Evolutionary conservation across 2,329 filamentous ascomycete species (phyloP), one percentile per base, ranked within the genome.

Genomic region (Trichoderma endophyticum): DNA sequence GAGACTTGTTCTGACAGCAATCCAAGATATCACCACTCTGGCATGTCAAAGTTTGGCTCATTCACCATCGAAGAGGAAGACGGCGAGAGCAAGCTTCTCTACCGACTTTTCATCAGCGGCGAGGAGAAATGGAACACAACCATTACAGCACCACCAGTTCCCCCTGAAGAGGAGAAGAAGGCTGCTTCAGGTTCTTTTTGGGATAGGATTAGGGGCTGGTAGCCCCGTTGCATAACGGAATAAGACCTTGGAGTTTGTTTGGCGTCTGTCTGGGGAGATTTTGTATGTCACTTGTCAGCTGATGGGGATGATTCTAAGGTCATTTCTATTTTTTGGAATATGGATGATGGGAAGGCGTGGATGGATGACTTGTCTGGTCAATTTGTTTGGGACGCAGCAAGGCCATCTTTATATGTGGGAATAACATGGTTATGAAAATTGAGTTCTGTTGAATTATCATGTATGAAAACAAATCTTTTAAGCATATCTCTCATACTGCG

Each of bases 31-130:
- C 88, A 95, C 60, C 92, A 95, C 9, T 89, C 91, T 72, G 95
- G 95, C 1, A 95, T 94, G 78, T 94, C 91, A 74, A 98, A 98
- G 80, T 95, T 97, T 81, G 93, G 95, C 2, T 77, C 81, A 2
- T 82, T 83, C 69, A 93, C 93, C 26, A 94, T 99, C 73, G 90
- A 91, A 73, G 90, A 89, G 70, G 86, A 89, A 5, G 84, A 87
- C 2, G 86, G 87, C 11, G 87, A 87, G 54, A 95, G 92, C 78
- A 87, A 91, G 54, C 83, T 99, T 43, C 91, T 90, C 61, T 98
- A 97, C 78, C 88, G 89, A 4, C 84, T 98, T 2, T 98, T 92
- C 79, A 86, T 98, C 21, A 92, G 97, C 79, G 95, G 94, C 2
- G 82, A 88, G 57, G 91, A 95, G 79, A 86, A 86, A 2, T 98